A percentile compares a stretch with the other conserved stretches of the same genome.
Evolutionary conservation across 805 yeast genomes (phyloP).

Genomic region (Candida alai): DNA sequence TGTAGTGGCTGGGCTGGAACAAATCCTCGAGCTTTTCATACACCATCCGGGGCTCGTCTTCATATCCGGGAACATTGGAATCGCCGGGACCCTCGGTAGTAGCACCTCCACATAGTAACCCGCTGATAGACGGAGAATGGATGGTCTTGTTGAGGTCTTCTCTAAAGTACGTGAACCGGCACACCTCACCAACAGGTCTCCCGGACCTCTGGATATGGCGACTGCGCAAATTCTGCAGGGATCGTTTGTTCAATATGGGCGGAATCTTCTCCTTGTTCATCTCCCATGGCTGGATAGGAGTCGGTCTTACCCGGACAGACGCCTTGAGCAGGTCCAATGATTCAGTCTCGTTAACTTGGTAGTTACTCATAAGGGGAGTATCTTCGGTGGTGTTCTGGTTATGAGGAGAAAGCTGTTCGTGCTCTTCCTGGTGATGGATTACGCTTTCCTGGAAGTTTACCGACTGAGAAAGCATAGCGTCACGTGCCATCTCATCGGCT

Average conservation of each 20-base stretch:
- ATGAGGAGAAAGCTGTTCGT: background rate
- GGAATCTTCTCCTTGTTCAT: conserved; percentile 26
- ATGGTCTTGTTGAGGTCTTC: conserved; percentile 87
- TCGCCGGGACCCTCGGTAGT: conserved; percentile 4
- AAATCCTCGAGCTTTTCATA: conserved; percentile 17
- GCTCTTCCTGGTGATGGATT: conserved; percentile 2
- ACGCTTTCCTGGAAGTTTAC: conserved; percentile 8
- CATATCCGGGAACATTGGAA: background rate
- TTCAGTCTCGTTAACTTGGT: conserved; percentile 30
- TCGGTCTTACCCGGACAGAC: conserved; percentile 62
- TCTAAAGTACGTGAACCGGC: conserved; percentile 87
- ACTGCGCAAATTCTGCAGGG: conserved; percentile 1
- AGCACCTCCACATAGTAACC: conserved; percentile 40
- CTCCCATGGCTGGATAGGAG: conserved; percentile 73
- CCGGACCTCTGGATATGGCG: conserved; percentile 8
- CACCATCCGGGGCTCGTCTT: conserved; percentile 9
- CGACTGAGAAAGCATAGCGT: conserved; percentile 1
- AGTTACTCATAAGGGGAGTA: conserved; percentile 27
- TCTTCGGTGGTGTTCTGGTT: conserved; percentile 19
- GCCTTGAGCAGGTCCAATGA: conserved; percentile 37
- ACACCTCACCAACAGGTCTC: conserved; percentile 20
- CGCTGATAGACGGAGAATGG: conserved; percentile 85
- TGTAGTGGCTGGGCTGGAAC: conserved; percentile 23
- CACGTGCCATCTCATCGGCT: conserved; percentile 1
- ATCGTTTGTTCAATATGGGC: conserved; percentile 21